Evolutionary conservation across 495 filamentous ascomycete genomes (phyloP).

Genomic region (Echria macrotheca): DNA sequence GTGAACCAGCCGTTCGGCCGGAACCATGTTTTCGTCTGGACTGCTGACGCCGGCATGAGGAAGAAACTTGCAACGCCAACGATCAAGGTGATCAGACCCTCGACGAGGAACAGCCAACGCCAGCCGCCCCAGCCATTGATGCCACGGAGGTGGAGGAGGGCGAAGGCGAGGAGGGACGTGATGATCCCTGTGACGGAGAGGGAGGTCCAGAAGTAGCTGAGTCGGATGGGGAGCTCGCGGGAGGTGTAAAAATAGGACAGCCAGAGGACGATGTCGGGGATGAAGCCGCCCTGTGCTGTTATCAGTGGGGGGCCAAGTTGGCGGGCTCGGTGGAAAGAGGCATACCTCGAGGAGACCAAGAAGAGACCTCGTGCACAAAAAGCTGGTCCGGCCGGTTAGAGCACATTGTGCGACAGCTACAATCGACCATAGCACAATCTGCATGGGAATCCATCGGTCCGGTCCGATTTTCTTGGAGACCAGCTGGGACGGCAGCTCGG

Average conservation of each 20-base stretch:
- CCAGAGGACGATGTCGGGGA: conserved; percentile 50
- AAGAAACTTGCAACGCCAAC: conserved; percentile 50
- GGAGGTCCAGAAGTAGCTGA: conserved; percentile 53
- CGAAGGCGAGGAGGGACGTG: conserved; percentile 49
- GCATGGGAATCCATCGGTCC: conserved; percentile 75
- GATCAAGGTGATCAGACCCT: conserved; percentile 46
- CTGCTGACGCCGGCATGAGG: conserved; percentile 50
- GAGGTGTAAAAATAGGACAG: conserved; percentile 70
- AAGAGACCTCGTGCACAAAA: conserved; percentile 55
- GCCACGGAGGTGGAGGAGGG: conserved; percentile 48
- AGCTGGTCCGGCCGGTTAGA: conserved; percentile 50
- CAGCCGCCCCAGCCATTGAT: conserved; percentile 50
- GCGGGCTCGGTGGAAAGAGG: no score
- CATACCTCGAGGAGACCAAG: conserved; percentile 58
- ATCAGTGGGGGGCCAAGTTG: no score
- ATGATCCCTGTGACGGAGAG: conserved; percentile 47
- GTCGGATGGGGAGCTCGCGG: conserved; percentile 57
- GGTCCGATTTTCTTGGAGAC: conserved; percentile 69
- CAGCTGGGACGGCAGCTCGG: conserved; percentile 72
- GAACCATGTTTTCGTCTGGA: conserved; percentile 47
- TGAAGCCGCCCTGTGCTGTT: conserved; percentile 65
- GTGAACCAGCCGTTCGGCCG: conserved; percentile 48
- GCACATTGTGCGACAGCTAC: conserved; percentile 64
- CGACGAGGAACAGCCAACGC: conserved; percentile 56
- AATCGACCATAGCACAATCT: conserved; percentile 71